phyloP scores from a whole-genome alignment of 306 rosid species.

The Pyrus betulifolia region DNA sequence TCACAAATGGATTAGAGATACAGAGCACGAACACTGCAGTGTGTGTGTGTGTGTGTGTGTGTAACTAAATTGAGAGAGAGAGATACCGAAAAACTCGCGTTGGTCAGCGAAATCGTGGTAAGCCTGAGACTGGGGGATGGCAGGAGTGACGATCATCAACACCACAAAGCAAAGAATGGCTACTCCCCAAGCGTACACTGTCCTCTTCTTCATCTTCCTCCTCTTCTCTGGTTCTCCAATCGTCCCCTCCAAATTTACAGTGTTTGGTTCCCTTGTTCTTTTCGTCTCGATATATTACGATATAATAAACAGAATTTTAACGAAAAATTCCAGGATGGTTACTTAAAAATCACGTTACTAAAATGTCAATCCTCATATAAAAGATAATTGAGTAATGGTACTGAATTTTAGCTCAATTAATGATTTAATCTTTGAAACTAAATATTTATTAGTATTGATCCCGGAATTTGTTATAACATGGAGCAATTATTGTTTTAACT shows the following conservation, averaged over 20 bases:
- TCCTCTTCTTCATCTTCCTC: constrained; percentile 41
- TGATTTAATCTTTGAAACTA: not conserved
- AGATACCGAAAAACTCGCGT: constrained; percentile 59
- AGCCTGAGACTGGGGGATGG: constrained; percentile 69
- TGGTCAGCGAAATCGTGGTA: constrained; percentile 86
- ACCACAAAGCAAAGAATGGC: constrained; percentile 56
- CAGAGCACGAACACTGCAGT: not conserved
- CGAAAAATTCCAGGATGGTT: no score
- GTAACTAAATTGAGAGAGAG: not conserved
- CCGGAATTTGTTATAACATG: no score
- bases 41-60: no score
- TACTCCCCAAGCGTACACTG: constrained; percentile 37
- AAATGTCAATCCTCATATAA: no score
- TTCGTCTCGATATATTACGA: no score
- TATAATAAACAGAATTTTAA: no score
- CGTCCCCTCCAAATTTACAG: not conserved
- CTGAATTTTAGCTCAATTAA: no score
- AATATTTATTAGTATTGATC: no score
- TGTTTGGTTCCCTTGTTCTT: no score
- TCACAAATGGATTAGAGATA: no score
- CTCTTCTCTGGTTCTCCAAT: not conserved
- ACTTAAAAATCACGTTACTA: no score
- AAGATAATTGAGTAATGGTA: not conserved
- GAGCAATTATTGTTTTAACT: accelerated
- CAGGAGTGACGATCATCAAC: constrained; percentile 68